Conservation (phyloP, 2,329 filamentous ascomycete species). For the Xylaria sp. region DNA sequence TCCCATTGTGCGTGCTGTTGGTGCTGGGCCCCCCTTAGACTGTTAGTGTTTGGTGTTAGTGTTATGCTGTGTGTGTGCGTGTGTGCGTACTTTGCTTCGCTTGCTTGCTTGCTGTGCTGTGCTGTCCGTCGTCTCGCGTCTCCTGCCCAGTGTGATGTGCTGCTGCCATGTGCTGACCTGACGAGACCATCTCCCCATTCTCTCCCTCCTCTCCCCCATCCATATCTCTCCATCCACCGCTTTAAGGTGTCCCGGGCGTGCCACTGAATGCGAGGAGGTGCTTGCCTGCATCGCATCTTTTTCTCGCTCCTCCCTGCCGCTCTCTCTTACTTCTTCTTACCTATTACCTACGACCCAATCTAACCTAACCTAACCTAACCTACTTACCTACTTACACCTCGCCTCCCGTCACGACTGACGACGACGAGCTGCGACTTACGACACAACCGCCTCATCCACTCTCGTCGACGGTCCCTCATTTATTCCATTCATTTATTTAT, state of each 20-base stretch:
- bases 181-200: slow-evolving; percentile 17
- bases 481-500: background rate
- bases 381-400: too few species aligned
- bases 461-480: slow-evolving; percentile 2
- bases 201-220: background rate
- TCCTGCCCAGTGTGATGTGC: background rate
- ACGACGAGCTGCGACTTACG: background rate
- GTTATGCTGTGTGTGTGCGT: background rate
- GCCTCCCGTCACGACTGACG: too few species aligned
- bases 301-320: background rate
- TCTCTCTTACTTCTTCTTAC: background rate
- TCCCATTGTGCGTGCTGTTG: background rate
- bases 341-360: too few species aligned
- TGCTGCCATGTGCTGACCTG: slow-evolving; percentile 22
- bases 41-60: background rate
- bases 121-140: background rate
- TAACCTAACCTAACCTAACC: too few species aligned
- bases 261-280: background rate
- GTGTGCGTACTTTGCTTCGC: background rate
- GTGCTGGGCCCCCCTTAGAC: background rate
- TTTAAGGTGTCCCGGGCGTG: slow-evolving; percentile 4
- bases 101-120: background rate
- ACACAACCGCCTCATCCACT: slow-evolving; percentile 4
- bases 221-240: background rate
- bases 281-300: background rate